phyloP scores from a whole-genome alignment of 345 rosid genomes.

The Gossypium mustelinum region DNA sequence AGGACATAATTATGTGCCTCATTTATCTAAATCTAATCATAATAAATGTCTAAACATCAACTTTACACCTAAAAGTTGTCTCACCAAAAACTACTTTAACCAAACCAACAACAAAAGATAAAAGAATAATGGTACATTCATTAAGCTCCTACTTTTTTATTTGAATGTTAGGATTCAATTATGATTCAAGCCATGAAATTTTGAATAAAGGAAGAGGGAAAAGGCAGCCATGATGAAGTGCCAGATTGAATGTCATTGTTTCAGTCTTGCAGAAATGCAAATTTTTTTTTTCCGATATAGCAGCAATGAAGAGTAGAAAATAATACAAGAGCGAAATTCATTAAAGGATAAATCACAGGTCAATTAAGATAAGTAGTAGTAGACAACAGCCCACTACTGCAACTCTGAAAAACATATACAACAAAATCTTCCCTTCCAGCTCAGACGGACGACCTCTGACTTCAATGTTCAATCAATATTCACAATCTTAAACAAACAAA shows the following conservation, averaged over 20 bases:
- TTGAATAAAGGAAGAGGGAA: constrained; percentile 6
- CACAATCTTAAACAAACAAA: neutral
- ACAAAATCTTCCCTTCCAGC: neutral
- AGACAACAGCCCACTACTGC: constrained; percentile 1
- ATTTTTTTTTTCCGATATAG: neutral
- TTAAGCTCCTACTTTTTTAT: neutral
- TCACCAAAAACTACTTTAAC: neutral
- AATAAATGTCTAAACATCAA: constrained; percentile 4
- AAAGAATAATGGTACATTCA: neutral
- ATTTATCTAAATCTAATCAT: neutral
- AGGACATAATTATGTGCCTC: neutral
- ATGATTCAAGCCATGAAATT: neutral
- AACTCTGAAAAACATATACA: neutral
- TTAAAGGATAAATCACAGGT: constrained; percentile 7
- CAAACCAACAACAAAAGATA: neutral
- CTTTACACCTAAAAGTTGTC: neutral
- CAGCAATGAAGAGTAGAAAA: neutral
- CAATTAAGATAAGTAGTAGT: neutral
- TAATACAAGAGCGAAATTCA: neutral
- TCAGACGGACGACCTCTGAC: neutral
- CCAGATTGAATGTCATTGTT: neutral
- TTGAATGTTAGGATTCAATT: neutral
- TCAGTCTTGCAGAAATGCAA: constrained; percentile 5
- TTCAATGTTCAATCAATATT: neutral
- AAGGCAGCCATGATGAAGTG: constrained; percentile 1